Conservation (phyloP, 2,329 filamentous ascomycete genomes). For the Gremmenia infestans region DNA sequence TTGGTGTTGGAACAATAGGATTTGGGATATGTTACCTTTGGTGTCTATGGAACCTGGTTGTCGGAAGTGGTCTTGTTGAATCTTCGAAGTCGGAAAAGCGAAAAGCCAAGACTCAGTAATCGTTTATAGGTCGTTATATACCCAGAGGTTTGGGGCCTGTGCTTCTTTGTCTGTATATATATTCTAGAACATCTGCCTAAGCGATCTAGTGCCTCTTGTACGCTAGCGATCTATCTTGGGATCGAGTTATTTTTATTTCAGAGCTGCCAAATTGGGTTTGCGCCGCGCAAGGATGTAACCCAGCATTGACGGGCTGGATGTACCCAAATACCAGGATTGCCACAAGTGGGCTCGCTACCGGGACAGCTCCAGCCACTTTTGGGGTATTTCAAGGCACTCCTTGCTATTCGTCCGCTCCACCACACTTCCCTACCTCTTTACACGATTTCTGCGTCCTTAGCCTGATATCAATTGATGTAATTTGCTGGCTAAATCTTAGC, state of each 20-base stretch:
- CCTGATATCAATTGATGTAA: not conserved
- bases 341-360: not conserved
- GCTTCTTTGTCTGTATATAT: not conserved
- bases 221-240: not conserved
- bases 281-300: not conserved
- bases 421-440: not conserved
- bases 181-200: not conserved
- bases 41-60: constrained; percentile 67
- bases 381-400: not conserved
- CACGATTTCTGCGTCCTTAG: not conserved
- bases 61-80: constrained; percentile 43
- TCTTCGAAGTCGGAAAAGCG: constrained; percentile 17
- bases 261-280: not conserved
- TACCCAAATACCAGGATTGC: not conserved
- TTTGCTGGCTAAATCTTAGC: not conserved
- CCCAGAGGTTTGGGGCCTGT: constrained; percentile 4
- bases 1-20: constrained; percentile 76
- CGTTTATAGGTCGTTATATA: constrained; percentile 25
- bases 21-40: constrained; percentile 87
- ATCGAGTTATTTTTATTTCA: not conserved
- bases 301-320: not conserved
- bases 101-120: constrained; percentile 25
- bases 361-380: not conserved
- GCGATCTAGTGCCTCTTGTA: too few relatives aligned
- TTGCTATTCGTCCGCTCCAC: not conserved